Conservation (phyloP, 371 early-diverging fungal genomes). For the Circinella umbellata region DNA sequence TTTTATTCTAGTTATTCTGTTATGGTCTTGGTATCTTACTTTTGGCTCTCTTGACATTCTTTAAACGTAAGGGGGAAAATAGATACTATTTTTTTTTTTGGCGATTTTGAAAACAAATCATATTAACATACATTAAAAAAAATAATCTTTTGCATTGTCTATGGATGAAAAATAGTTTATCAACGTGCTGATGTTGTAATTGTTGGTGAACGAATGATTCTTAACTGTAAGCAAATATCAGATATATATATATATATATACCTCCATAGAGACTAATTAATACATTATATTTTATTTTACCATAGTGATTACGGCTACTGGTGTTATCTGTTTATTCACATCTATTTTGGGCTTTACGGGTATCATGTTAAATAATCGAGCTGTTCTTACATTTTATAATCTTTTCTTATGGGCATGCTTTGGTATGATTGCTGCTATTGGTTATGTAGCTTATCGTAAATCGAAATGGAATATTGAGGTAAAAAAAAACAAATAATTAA, state of each 20-base stretch:
- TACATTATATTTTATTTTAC: background rate
- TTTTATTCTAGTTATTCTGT: slow-evolving; percentile 42
- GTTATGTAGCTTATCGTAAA: slow-evolving; percentile 58
- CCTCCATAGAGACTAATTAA: too few species aligned
- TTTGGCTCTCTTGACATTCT: slow-evolving; percentile 44
- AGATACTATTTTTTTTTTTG: background rate
- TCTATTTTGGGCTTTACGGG: slow-evolving; percentile 59
- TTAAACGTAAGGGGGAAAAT: slow-evolving; percentile 41
- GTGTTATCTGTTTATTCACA: slow-evolving; percentile 50
- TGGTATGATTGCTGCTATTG: slow-evolving; percentile 58
- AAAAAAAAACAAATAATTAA: background rate
- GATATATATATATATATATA: too few species aligned
- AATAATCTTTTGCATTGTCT: background rate
- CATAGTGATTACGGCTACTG: slow-evolving; percentile 56
- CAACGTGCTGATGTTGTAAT: slow-evolving; percentile 51
- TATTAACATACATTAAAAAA: background rate
- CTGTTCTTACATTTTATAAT: slow-evolving; percentile 51
- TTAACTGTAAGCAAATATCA: slow-evolving; percentile 43
- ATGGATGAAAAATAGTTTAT: slow-evolving; percentile 33
- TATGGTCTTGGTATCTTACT: slow-evolving; percentile 49
- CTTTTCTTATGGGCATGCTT: slow-evolving; percentile 63
- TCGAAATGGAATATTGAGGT: slow-evolving; percentile 50
- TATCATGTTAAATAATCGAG: slow-evolving; percentile 61
- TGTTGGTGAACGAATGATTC: slow-evolving; percentile 47
- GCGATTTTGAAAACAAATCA: background rate